phyloP scores from a whole-genome alignment of 352 stramenopile species.

The Plasmopara muralis region DNA sequence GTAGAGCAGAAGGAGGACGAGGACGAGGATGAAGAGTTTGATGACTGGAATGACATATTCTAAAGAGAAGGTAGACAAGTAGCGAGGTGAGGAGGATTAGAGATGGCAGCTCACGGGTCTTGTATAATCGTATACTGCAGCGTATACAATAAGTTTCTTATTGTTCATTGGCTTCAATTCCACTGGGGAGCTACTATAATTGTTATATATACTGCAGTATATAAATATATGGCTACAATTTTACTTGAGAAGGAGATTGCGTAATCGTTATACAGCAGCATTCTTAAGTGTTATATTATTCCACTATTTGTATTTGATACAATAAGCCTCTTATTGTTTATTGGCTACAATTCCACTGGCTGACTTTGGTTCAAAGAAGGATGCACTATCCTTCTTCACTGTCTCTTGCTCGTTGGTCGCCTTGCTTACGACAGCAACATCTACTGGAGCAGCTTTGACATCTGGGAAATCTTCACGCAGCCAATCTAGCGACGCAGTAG shows the following conservation, averaged over 20 bases:
- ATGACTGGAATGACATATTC: constrained; percentile 87
- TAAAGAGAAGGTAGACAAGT: constrained; percentile 21
- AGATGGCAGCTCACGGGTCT: too few relatives aligned
- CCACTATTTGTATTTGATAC: too few relatives aligned
- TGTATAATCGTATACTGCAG: too few relatives aligned
- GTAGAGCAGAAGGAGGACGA: constrained; percentile 61
- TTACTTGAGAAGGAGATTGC: too few relatives aligned
- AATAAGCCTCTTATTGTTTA: background rate
- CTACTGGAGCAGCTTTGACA: constrained; percentile 24
- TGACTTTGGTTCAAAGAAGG: constrained; percentile 46
- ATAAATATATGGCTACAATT: too few relatives aligned
- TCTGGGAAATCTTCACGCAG: constrained; percentile 82
- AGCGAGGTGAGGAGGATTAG: background rate
- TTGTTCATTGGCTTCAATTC: background rate
- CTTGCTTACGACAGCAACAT: constrained; percentile 11
- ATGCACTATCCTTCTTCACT: constrained; percentile 26
- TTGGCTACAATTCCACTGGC: constrained; percentile 1
- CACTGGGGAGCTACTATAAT: background rate
- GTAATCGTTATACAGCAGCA: too few relatives aligned
- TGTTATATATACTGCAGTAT: too few relatives aligned
- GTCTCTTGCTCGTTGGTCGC: constrained; percentile 23
- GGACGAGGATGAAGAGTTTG: constrained; percentile 68
- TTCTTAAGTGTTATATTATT: too few relatives aligned
- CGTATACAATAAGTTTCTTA: background rate
- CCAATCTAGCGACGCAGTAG: constrained; percentile 71